Evolutionary conservation across 2,329 filamentous ascomycete species (phyloP), one percentile per base, ranked within the genome.

Genomic region (Diaporthe ampelina): DNA sequence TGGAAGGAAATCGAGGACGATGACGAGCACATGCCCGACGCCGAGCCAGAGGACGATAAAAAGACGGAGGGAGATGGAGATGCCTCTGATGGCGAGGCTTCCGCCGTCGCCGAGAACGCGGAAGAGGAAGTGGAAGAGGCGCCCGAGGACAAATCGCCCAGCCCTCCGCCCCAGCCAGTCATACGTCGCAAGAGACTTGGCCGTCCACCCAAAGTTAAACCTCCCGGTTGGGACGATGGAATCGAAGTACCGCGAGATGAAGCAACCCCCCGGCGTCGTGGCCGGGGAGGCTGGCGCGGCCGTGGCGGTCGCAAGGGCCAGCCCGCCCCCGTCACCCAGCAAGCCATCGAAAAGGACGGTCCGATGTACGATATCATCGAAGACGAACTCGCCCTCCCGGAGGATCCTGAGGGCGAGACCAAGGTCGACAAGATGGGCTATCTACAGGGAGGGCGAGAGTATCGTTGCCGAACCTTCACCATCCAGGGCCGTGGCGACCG

Each of bases 391-490:
- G 93, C 93, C 45, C 87, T 99, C 58, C 94, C 95, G 0, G 93
- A 95, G 77, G 96, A 98, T 79, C 85, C 92, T 1, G 95, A 96
- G 81, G 97, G 97, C 78, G 95, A 98, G 85, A 91, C 91, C 77
- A 99, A 98, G 86, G 96, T 99, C 11, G 94, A 98, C 85, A 96
- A 96, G 85, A 84, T 93, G 79, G 97, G 97, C 40, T 91, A 94
- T 79, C 89, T 99, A 4, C 88, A 92, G 76, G 97, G 91, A 37
- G 95, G 93, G 6, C 91, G 97, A 78, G 95, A 98, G 80, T 99
- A 99, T 83, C 93, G 97, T 37, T 98, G 97, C 81, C 94, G 97
- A 75, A 98, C 96, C 1, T 99, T 99, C 83, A 98, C 94, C 10
- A 94, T 99, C 77, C 89, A 91, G 24, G 95, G 94, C 72, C 91